phyloP scores from a whole-genome alignment of 768 basidiomycete genomes.

The Psilocybe tampanensis region DNA sequence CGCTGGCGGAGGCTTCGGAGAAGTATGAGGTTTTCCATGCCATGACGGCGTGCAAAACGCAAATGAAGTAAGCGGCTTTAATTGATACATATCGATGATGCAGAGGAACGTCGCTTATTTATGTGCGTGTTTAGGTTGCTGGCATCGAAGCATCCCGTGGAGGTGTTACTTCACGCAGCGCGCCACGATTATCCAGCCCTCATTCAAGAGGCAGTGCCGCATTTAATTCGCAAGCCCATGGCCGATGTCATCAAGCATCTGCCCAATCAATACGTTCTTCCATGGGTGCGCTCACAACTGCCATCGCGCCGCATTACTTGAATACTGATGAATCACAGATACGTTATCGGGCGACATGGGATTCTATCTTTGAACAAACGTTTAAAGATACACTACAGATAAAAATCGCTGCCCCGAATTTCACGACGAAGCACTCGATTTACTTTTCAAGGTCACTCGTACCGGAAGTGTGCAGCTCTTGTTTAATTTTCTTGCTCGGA shows the following conservation, averaged over 20 bases:
- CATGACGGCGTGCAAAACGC: constrained; percentile 24
- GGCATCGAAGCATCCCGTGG: constrained; percentile 16
- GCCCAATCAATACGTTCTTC: constrained; percentile 13
- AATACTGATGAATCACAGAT: constrained; percentile 3
- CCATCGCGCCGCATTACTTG: background rate
- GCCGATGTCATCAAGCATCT: constrained; percentile 13
- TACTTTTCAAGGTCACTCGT: constrained; percentile 10
- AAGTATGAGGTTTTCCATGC: constrained; percentile 30
- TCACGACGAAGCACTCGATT: background rate
- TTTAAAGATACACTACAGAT: constrained; percentile 3
- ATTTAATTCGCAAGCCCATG: constrained; percentile 15
- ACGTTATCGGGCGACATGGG: constrained; percentile 12
- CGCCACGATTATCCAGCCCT: constrained; percentile 23
- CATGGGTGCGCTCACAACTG: constrained; percentile 13
- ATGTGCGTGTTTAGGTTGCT: constrained; percentile 8
- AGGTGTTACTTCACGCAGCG: constrained; percentile 23
- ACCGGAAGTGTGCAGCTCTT: constrained; percentile 12
- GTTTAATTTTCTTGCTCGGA: constrained; percentile 10
- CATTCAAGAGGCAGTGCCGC: constrained; percentile 20
- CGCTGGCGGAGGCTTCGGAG: constrained; percentile 29
- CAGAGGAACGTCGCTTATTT: no score
- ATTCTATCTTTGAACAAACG: constrained; percentile 12
- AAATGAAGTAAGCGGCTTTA: constrained; percentile 22
- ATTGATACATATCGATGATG: background rate
- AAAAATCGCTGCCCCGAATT: background rate